These are phyloP conservation scores for Arctium lappa DNA, from an alignment of 129 eudicot species.

Conservation along the genomic window DNA sequence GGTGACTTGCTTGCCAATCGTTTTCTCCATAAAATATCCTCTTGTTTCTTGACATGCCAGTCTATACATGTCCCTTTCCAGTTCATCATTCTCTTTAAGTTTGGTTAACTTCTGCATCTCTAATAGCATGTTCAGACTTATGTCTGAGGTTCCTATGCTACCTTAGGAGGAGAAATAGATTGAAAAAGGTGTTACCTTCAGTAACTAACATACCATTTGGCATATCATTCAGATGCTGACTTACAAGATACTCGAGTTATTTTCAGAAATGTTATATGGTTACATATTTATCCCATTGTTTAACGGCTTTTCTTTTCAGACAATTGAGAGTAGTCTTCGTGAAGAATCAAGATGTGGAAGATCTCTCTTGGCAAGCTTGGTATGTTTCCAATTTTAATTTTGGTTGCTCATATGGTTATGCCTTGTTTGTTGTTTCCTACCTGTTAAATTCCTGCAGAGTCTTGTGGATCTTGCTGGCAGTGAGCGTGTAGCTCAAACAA, in stretches of 20 bases:
- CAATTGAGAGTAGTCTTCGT: constrained; percentile 72
- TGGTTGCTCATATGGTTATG: constrained; percentile 15
- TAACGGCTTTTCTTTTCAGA: constrained; percentile 37
- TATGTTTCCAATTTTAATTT: constrained; percentile 23
- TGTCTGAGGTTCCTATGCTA: not conserved
- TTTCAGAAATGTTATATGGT: constrained; percentile 5
- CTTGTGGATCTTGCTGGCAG: constrained; percentile 99
- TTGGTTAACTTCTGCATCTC: not conserved
- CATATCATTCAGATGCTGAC: not conserved
- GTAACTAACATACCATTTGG: not conserved
- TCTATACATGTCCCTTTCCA: not conserved
- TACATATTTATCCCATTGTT: constrained; percentile 6
- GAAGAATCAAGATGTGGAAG: constrained; percentile 69
- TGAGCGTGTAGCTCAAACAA: constrained; percentile 89
- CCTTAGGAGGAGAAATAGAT: not conserved
- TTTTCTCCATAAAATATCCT: not conserved
- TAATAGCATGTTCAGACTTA: not conserved
- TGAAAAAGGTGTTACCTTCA: not conserved
- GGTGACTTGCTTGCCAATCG: not conserved
- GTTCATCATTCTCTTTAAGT: not conserved
- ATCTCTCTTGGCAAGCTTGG: constrained; percentile 87
- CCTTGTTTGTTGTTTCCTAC: not conserved
- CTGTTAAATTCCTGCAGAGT: constrained; percentile 46
- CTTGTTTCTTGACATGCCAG: not conserved
- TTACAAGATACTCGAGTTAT: not conserved